Evolutionary conservation across 179 eudicot species (phyloP).

Genomic region (Camellia oleifera): DNA sequence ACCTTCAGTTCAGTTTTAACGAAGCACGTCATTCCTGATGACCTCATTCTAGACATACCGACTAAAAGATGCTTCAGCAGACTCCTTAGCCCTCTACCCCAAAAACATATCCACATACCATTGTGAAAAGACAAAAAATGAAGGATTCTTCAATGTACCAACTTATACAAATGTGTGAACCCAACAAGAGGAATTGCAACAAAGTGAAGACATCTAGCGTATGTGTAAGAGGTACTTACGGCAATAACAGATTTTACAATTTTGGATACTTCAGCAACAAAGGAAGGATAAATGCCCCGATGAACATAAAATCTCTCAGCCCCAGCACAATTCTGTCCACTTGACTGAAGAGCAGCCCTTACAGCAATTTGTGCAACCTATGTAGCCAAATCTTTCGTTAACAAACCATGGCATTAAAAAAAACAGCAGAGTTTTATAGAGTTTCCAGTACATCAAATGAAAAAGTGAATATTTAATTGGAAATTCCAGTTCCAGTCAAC

Average conservation of each 20-base stretch:
- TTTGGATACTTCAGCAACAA: constrained; percentile 84
- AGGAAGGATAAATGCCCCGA: constrained; percentile 65
- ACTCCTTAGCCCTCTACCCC: too few relatives aligned
- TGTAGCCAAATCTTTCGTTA: constrained; percentile 5
- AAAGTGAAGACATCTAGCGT: neutral
- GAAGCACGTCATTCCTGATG: too few relatives aligned
- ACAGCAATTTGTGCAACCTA: constrained; percentile 98
- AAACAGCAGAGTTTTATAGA: neutral
- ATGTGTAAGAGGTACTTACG: constrained; percentile 43
- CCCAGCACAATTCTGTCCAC: constrained; percentile 99
- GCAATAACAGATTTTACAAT: constrained; percentile 95
- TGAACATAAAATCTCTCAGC: constrained; percentile 99
- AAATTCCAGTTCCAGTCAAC: constrained; percentile 7
- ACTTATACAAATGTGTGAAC: neutral
- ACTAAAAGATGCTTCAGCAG: too few relatives aligned
- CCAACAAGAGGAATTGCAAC: neutral
- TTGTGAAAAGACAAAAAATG: too few relatives aligned
- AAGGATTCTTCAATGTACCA: too few relatives aligned
- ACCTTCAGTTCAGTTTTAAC: too few relatives aligned
- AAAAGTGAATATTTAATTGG: neutral
- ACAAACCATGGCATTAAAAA: constrained; percentile 8
- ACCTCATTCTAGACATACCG: too few relatives aligned
- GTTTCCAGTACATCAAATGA: neutral
- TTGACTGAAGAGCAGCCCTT: constrained; percentile 94
- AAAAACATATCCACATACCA: too few relatives aligned